Evolutionary conservation across 2,329 filamentous ascomycete genomes (phyloP).

Genomic region (Didymellaceae sp.): DNA sequence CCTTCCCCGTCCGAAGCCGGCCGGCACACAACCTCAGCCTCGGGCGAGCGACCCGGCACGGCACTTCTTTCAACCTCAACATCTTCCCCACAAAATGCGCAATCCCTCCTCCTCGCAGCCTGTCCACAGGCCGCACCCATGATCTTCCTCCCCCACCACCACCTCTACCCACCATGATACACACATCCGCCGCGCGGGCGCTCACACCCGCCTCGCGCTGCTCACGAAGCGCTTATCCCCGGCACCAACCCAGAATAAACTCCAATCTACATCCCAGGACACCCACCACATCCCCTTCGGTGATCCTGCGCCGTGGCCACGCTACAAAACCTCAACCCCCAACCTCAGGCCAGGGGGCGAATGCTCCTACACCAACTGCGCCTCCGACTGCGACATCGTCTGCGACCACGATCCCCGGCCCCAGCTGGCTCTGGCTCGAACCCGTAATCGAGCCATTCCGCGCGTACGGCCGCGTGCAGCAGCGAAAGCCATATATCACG

Average conservation of each 20-base stretch:
- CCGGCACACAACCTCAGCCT: constrained; percentile 3
- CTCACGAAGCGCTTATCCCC: constrained; percentile 13
- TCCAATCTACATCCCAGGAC: constrained; percentile 11
- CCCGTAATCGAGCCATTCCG: constrained; percentile 55
- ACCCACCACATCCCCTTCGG: constrained; percentile 16
- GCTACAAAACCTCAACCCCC: constrained; percentile 21
- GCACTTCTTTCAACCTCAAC: constrained; percentile 3
- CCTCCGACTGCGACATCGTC: too few species aligned
- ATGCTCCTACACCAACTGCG: too few species aligned
- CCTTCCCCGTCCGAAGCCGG: constrained; percentile 12
- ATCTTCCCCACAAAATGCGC: constrained; percentile 7
- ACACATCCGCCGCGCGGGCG: constrained; percentile 35
- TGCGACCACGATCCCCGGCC: constrained; percentile 49
- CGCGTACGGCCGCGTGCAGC: constrained; percentile 73
- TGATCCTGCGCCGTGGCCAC: constrained; percentile 24
- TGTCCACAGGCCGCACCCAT: constrained; percentile 3
- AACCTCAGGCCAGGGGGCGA: constrained; percentile 27
- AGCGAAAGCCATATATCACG: constrained; percentile 75
- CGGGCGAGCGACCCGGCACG: constrained; percentile 6
- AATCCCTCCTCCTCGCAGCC: not conserved
- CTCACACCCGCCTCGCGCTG: constrained; percentile 34
- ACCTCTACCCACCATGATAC: constrained; percentile 39
- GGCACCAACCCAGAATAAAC: constrained; percentile 17
- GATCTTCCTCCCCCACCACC: not conserved
- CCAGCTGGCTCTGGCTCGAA: constrained; percentile 56